Evolutionary conservation across 2,329 filamentous ascomycete species (phyloP), one percentile per base, ranked within the genome.

Genomic region (Arthrinium phaeospermum): DNA sequence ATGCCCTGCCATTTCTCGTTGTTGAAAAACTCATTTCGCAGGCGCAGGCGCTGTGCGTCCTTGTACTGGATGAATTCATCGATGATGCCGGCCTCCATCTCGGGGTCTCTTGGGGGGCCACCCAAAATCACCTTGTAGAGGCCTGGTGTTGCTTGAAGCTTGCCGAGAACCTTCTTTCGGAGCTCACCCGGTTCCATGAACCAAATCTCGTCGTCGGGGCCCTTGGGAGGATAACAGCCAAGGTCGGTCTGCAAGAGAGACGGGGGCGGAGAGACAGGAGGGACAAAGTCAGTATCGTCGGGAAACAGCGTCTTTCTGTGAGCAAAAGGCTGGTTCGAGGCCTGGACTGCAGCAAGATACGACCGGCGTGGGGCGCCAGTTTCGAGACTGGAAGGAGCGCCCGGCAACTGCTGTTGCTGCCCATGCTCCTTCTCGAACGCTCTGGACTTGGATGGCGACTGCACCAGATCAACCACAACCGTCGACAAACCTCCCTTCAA

Each of bases 381-480:
- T 3, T 68, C 24, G 41, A 13, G 7, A 4, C 22, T 30, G 67
- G 67, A 46, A 68, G 67, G 67, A 45, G 45, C 67, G 34, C 7
- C 57, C 19, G 57, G n/a, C 57, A 41, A 41, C 37, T 41, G 37
- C 37, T 41, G 37, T 41, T 64, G 57, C 41, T 30, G 27, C 8
- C 67, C 67, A 47, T 27, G 41, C n/a, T 68, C 67, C 24, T 47
- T 46, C 67, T 30, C 67, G 34, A 64, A 14, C 19, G 37, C 57
- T 8, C n/a, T 14, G 34, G 37, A 24, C 22, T 41, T n/a, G 67
- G 8, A 44, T 8, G 67, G 67, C 37, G 67, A 68, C 13, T 30
- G 67, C 44, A 24, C 41, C 27, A 68, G n/a, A n/a, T 68, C 67
- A 46, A 68, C 67, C 41, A 46, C 41, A 27, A 68, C 41, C 41